Evolutionary conservation across 768 basidiomycete species (phyloP).

Genomic region (Phanerochaete sordida): DNA sequence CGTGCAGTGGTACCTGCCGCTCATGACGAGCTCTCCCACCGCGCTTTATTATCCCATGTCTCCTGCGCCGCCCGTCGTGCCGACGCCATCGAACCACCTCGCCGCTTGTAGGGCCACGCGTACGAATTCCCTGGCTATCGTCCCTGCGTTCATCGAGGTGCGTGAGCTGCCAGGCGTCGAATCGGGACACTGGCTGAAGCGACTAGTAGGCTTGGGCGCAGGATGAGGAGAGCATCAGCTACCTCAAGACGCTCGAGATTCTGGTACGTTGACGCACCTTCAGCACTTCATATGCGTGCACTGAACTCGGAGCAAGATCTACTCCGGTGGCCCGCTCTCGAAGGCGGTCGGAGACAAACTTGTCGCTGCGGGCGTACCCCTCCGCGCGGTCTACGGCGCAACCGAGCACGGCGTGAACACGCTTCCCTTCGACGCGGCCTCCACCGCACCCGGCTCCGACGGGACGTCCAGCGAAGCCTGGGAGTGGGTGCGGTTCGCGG

Average conservation of each 20-base stretch:
- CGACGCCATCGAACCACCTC: conserved; percentile 21
- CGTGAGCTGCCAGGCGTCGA: neutral
- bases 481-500: conserved; percentile 32
- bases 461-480: conserved; percentile 24
- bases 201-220: conserved; percentile 9
- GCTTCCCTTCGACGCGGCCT: neutral
- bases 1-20: neutral
- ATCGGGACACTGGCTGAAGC: neutral
- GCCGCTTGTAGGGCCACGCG: conserved; percentile 8
- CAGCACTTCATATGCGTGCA: neutral
- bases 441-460: neutral
- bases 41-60: conserved; percentile 19
- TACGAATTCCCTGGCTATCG: conserved; percentile 12
- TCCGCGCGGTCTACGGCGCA: conserved; percentile 3
- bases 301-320: conserved; percentile 1
- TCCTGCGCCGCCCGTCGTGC: conserved; percentile 19
- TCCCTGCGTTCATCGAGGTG: conserved; percentile 28
- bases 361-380: conserved; percentile 3
- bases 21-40: conserved; percentile 13
- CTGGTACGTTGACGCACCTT: neutral
- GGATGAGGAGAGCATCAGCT: neutral
- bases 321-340: conserved; percentile 5
- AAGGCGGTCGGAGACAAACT: conserved; percentile 1
- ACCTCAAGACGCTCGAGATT: neutral
- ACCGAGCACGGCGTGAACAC: conserved; percentile 6